Evolutionary conservation across 495 filamentous ascomycete genomes (phyloP), one percentile per base, ranked within the genome.

Genomic region (Oidiodendron maius): DNA sequence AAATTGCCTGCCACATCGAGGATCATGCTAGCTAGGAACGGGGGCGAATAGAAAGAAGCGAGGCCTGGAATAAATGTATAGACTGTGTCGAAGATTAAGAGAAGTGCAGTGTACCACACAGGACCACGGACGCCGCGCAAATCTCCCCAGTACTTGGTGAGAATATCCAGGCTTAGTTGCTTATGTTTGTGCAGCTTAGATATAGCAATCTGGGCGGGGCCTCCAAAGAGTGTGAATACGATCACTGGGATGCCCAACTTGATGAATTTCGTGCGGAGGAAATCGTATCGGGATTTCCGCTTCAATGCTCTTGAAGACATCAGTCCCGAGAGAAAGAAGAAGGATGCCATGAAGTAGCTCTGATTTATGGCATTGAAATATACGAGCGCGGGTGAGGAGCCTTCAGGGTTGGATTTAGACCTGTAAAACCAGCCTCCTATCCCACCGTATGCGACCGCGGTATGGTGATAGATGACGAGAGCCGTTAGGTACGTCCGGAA

Each of bases 81-180:
- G 28, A 32, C n/a, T 5, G 41, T 28, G 16, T 54, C 51, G 23
- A 55, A 50, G 30, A 50, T 15, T 15, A 55, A 24, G 12, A 55
- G 18, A 12, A 49, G 30, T 2, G 52, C 46, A 8, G 39, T 44
- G 34, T 50, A 55, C 52, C 52, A 50, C 13, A 50, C 46, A 4
- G 40, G 15, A 6, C 52, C 52, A n/a, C 30, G 21, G 2, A 50
- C 32, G 16, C 52, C 52, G 11, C 46, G 25, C 9, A 44, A n/a
- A 9, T 6, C 2, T 32, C 3, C 15, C 17, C 48, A 39, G 12
- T 45, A 30, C 4, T 26, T 2, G 3, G 13, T 5, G 4, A 50
- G 8, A n/a, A 39, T 8, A 6, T 17, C 15, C 36, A 10, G 18
- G 5, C 18, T 17, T 17, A 39, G 6, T 10, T 10, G 15, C 36